phyloP scores from a whole-genome alignment of 306 rosid genomes.

The Aeschynomene evenia region DNA sequence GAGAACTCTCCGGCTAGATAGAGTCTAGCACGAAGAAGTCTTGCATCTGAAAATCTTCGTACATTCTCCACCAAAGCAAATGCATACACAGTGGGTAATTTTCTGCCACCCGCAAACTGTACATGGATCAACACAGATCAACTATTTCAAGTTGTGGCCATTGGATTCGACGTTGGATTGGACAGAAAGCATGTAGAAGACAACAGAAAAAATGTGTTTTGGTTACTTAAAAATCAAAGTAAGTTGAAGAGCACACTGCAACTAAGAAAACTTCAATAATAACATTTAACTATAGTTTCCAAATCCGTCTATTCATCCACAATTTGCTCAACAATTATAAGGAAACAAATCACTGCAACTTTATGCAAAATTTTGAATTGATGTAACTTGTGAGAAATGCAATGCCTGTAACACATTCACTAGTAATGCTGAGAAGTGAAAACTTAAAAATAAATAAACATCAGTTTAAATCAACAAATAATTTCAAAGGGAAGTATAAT shows the following conservation, averaged over 20 bases:
- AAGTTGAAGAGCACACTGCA: neutral
- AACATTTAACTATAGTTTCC: too few relatives aligned
- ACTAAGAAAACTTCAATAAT: neutral
- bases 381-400: neutral
- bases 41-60: conserved; percentile 40
- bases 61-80: conserved; percentile 83
- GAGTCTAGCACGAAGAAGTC: conserved; percentile 66
- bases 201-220: neutral
- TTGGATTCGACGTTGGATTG: neutral
- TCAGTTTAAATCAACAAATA: conserved; percentile 1
- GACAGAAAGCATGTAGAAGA: neutral
- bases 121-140: neutral
- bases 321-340: neutral
- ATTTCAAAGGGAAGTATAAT: neutral
- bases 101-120: conserved; percentile 54
- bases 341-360: neutral
- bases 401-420: neutral
- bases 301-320: neutral
- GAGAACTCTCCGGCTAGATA: conserved; percentile 69
- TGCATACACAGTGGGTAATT: conserved; percentile 61
- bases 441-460: neutral
- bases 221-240: neutral
- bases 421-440: neutral
- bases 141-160: neutral
- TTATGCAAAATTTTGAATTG: neutral